phyloP scores from a whole-genome alignment of 257 asterid genomes.

The Fraxinus americana region DNA sequence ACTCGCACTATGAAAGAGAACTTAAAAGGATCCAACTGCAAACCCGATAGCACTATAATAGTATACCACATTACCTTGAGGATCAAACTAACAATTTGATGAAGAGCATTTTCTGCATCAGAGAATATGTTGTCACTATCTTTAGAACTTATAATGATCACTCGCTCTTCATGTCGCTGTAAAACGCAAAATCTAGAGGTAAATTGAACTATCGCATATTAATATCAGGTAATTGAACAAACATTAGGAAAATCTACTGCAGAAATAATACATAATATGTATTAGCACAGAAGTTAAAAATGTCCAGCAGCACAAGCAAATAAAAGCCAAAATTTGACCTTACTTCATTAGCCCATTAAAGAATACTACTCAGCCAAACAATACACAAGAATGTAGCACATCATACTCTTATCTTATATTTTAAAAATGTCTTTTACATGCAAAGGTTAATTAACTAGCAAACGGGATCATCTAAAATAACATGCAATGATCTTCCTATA shows the following conservation, averaged over 20 bases:
- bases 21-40: not conserved
- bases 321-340: conserved; percentile 17
- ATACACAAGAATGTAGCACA: not conserved
- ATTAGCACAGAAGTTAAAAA: conserved; percentile 11
- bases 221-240: conserved; percentile 8
- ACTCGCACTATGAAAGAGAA: not conserved
- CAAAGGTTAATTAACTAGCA: not conserved
- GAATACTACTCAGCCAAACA: not conserved
- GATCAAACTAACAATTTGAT: conserved; percentile 77
- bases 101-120: conserved; percentile 98
- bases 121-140: conserved; percentile 63
- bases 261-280: conserved; percentile 1
- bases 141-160: conserved; percentile 87
- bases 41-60: conserved; percentile 1
- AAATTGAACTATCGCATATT: not conserved
- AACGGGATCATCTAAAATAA: not conserved
- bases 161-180: conserved; percentile 94
- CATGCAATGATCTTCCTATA: not conserved
- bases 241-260: conserved; percentile 8
- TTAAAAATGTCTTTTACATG: not conserved
- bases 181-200: conserved; percentile 23
- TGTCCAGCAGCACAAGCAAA: conserved; percentile 22
- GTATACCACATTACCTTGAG: conserved; percentile 61
- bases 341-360: not conserved
- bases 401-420: not conserved